Evolutionary conservation across 2,329 filamentous ascomycete species (phyloP).

Genomic region (Chaetomium sp.): DNA sequence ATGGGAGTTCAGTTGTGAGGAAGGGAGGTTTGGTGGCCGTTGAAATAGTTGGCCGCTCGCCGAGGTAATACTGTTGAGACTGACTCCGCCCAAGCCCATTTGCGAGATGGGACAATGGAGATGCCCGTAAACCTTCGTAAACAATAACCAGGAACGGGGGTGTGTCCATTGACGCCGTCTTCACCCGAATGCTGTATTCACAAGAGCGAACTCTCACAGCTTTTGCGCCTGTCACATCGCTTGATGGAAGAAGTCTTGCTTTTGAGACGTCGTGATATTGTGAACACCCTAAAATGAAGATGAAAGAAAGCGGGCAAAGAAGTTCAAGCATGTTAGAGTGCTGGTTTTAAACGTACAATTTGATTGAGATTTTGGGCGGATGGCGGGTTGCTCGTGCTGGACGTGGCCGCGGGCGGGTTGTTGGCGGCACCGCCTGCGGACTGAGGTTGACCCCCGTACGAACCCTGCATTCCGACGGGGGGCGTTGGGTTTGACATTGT

Average conservation of each 20-base stretch:
- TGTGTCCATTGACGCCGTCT: too few relatives aligned
- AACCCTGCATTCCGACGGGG: slow-evolving; percentile 13
- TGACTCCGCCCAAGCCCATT: too few relatives aligned
- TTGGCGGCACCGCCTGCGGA: slow-evolving; percentile 19
- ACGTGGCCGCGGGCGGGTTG: slow-evolving; percentile 5
- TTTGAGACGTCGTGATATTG: not conserved
- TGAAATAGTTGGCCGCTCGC: not conserved
- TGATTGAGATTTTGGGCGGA: slow-evolving; percentile 91
- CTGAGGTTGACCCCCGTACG: slow-evolving; percentile 21
- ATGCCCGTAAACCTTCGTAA: too few relatives aligned
- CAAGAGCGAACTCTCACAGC: too few relatives aligned
- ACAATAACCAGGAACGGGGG: too few relatives aligned
- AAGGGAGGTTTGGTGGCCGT: not conserved
- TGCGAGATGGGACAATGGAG: too few relatives aligned
- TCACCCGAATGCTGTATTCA: not conserved
- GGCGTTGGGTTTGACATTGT: slow-evolving; percentile 20
- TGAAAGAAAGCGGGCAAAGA: too few relatives aligned
- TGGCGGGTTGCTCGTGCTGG: slow-evolving; percentile 36
- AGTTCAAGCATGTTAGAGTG: too few relatives aligned
- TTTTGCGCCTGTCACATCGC: not conserved
- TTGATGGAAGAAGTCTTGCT: not conserved
- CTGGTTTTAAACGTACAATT: slow-evolving; percentile 61
- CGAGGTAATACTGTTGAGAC: too few relatives aligned
- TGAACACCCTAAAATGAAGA: too few relatives aligned
- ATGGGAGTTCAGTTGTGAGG: not conserved